Evolutionary conservation across 305 asterid genomes (phyloP), one percentile per base, ranked within the genome.

Genomic region (Nicotiana rustica): DNA sequence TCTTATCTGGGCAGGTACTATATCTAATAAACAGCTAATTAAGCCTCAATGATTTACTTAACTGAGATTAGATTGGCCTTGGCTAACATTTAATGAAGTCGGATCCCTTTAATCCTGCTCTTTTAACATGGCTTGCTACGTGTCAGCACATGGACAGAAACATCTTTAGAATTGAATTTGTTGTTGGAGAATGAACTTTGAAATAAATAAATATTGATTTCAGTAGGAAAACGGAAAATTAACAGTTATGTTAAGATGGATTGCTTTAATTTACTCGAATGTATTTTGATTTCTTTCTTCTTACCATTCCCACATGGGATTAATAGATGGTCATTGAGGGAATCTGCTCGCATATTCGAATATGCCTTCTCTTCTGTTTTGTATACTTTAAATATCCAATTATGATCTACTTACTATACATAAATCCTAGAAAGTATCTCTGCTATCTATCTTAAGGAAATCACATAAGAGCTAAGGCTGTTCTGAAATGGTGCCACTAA

Each of bases 51-150:
- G 17, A 75, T 25, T 52, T 75, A 75, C 47, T 25, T 29, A 75
- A 75, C 65, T 49, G 21, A 14, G 79, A 18, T 18, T 61, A 19
- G 35, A 61, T 19, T 61, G 13, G 14, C 67, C 67, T 18, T 59
- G 25, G 65, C 65, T 59, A 7, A 19, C 67, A 75, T 49, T 73
- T 75, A 49, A 49, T 75, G 78, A 73, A 73, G 44, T 29, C 14
- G 65, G 47, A 75, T 52, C 79, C 79, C 79, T 49, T 52, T 75
- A 75, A 75, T 75, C 41, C 64, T 75, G 65, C 79, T 75, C 64
- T 52, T 7, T 75, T 75, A 52, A 75, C 79, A 25, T 75, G 79
- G 79, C 25, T 25, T 75, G 4, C 29, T 75, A 36, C 79, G 62
- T 73, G 1, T 8, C 52, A 60, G 59, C 82, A 59, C 82, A 78